A percentile compares a stretch with the other conserved stretches of the same genome.
Evolutionary conservation across 2,329 filamentous ascomycete species (phyloP).

Genomic region (Sclerotinia trifoliorum): DNA sequence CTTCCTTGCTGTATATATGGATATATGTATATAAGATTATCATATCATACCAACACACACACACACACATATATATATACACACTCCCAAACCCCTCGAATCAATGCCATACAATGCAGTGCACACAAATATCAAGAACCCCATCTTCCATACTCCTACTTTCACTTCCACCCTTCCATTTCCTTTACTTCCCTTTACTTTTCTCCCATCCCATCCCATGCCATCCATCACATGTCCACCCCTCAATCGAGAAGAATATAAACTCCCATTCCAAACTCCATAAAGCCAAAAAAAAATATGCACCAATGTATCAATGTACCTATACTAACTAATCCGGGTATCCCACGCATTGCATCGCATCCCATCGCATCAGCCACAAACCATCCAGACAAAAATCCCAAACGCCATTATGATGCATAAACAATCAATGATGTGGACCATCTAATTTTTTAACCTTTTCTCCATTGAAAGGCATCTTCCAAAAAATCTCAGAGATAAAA

Average conservation of each 20-base stretch:
- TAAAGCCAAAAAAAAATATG: background rate
- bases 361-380: background rate
- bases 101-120: no score
- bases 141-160: no score
- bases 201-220: background rate
- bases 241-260: background rate
- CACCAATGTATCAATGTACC: no score
- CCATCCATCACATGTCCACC: background rate
- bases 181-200: no score
- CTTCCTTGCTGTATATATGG: no score
- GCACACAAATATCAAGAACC: no score
- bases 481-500: background rate
- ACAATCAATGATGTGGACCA: background rate
- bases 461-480: no score
- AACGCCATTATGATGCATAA: constrained; percentile 4
- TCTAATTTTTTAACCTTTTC: background rate
- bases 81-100: no score
- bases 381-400: background rate
- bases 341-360: background rate
- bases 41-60: no score
- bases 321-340: background rate
- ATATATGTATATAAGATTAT: no score
- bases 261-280: background rate
- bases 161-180: no score
- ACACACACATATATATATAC: no score